phyloP scores from a whole-genome alignment of 2,329 filamentous ascomycete species.

The Incumbomyces lentus region DNA sequence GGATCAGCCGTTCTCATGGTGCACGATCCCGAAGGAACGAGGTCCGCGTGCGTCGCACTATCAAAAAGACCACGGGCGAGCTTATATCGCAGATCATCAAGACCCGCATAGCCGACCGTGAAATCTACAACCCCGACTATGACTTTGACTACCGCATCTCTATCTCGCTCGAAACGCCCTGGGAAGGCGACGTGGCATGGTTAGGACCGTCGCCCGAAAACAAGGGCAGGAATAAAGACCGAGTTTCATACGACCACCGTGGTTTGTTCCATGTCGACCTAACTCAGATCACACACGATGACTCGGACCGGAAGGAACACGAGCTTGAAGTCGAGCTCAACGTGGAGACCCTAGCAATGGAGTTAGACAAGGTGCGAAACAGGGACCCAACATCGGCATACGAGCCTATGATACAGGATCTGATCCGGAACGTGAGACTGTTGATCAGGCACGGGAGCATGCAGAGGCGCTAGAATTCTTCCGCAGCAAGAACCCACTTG shows the following conservation, averaged over 20 bases:
- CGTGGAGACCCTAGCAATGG: slow-evolving; percentile 34
- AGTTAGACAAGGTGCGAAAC: slow-evolving; percentile 32
- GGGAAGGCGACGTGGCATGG: slow-evolving; percentile 55
- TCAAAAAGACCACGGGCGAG: slow-evolving; percentile 58
- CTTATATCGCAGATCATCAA: slow-evolving; percentile 82
- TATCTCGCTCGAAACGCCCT: slow-evolving; percentile 88
- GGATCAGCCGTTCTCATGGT: slow-evolving; percentile 40
- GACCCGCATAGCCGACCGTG: slow-evolving; percentile 74
- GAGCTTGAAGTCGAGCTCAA: slow-evolving; percentile 41
- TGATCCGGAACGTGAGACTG: slow-evolving; percentile 40
- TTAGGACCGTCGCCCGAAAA: slow-evolving; percentile 36
- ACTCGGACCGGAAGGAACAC: slow-evolving; percentile 33
- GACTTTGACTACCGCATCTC: slow-evolving; percentile 87
- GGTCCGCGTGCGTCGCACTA: slow-evolving; percentile 51
- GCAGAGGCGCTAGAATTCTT: too few species aligned
- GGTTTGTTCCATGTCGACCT: slow-evolving; percentile 75
- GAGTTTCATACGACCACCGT: slow-evolving; percentile 80
- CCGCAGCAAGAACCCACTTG: too few species aligned
- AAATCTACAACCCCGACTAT: slow-evolving; percentile 66
- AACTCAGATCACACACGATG: slow-evolving; percentile 65
- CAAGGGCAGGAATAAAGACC: slow-evolving; percentile 64
- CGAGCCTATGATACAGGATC: slow-evolving; percentile 37
- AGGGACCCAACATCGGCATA: slow-evolving; percentile 31
- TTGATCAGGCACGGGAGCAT: slow-evolving; percentile 26
- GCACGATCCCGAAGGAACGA: slow-evolving; percentile 34